phyloP scores from a whole-genome alignment of 129 eudicot genomes.

The Deinandra increscens region DNA sequence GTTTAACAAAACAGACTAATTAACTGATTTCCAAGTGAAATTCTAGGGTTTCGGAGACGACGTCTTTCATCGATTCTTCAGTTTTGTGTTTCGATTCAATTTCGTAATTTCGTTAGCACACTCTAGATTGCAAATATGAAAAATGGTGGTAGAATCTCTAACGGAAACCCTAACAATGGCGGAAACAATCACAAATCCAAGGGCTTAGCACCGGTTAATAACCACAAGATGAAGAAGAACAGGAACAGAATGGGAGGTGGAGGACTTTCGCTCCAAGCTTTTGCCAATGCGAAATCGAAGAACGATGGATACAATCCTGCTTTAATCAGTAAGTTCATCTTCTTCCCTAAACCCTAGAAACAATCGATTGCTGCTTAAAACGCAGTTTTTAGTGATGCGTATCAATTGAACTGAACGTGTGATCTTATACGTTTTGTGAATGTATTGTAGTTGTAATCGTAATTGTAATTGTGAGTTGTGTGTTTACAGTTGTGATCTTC shows the following conservation, averaged over 20 bases:
- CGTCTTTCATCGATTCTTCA: neutral
- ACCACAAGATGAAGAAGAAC: conserved; percentile 46
- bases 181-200: conserved; percentile 26
- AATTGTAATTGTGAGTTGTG: neutral
- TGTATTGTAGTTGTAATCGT: neutral
- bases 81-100: neutral
- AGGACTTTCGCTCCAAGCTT: conserved; percentile 73
- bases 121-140: conserved; percentile 23
- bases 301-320: conserved; percentile 66
- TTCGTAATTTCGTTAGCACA: neutral
- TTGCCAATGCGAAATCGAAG: conserved; percentile 74
- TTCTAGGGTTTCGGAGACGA: conserved; percentile 20
- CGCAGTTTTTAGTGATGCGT: neutral
- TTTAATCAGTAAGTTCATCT: conserved; percentile 51
- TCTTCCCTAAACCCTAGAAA: neutral
- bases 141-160: no score
- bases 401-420: neutral
- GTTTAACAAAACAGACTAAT: no score
- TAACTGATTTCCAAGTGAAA: neutral
- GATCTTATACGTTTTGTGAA: neutral
- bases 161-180: conserved; percentile 27
- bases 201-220: conserved; percentile 29
- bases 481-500: neutral
- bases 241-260: conserved; percentile 66
- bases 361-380: neutral